Percentiles rank a stretch among this genome's conserved stretches.
Evolutionary conservation across 2,329 filamentous ascomycete genomes (phyloP).

Genomic region (Trichoderma brevicompactum): DNA sequence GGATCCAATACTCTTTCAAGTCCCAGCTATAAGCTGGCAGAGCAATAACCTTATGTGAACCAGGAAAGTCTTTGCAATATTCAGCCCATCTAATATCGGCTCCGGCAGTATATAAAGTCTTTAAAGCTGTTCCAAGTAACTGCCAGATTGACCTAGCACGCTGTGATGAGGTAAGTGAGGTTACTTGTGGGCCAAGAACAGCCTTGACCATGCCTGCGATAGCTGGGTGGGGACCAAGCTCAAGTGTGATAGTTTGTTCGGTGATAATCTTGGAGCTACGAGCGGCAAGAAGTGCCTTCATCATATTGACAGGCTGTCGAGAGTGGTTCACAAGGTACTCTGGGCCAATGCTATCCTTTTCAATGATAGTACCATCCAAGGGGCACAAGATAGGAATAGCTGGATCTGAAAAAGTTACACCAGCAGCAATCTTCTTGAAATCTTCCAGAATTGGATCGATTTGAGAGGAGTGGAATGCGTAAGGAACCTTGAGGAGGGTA

Average conservation of each 20-base stretch:
- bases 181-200: slow-evolving; percentile 49
- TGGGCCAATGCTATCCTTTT: neutral
- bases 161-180: neutral
- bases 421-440: slow-evolving; percentile 53
- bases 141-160: neutral
- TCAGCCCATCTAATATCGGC: slow-evolving; percentile 71
- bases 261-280: slow-evolving; percentile 37
- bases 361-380: slow-evolving; percentile 46
- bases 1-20: slow-evolving; percentile 69
- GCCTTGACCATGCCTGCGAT: slow-evolving; percentile 47
- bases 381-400: slow-evolving; percentile 68
- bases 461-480: slow-evolving; percentile 59
- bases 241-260: slow-evolving; percentile 61
- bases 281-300: neutral
- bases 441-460: slow-evolving; percentile 61
- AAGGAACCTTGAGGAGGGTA: slow-evolving; percentile 52
- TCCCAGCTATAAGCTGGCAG: slow-evolving; percentile 20
- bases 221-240: slow-evolving; percentile 69
- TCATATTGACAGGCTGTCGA: neutral
- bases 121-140: neutral
- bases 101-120: slow-evolving; percentile 49
- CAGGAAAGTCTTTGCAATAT: slow-evolving; percentile 54
- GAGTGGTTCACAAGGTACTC: neutral
- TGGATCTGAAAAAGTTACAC: slow-evolving; percentile 46
- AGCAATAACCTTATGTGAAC: neutral